Evolutionary conservation across 2,329 filamentous ascomycete species (phyloP).

Genomic region (Phyllosticta citribraziliensis): DNA sequence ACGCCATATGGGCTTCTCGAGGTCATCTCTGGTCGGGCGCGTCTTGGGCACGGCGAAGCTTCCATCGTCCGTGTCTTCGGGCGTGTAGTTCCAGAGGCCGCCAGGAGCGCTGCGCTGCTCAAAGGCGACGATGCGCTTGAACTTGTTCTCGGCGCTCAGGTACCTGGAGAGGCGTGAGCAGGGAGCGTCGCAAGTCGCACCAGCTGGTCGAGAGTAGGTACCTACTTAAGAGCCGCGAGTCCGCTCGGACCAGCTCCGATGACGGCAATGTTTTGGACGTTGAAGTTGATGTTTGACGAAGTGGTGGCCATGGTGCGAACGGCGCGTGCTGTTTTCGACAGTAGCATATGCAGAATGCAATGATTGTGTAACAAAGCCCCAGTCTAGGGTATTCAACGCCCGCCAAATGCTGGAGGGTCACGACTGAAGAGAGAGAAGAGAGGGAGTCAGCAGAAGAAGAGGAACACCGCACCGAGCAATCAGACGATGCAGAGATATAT

Average conservation of each 20-base stretch:
- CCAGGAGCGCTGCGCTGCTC: conserved; percentile 71
- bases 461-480: background rate
- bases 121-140: conserved; percentile 63
- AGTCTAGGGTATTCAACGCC: background rate
- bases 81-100: conserved; percentile 78
- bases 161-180: conserved; percentile 40
- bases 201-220: background rate
- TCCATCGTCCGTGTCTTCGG: conserved; percentile 37
- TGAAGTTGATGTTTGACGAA: conserved; percentile 13
- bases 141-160: conserved; percentile 59
- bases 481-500: background rate
- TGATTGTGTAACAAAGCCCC: background rate
- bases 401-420: background rate
- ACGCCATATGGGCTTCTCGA: conserved; percentile 53
- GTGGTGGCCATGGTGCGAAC: background rate
- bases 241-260: conserved; percentile 78
- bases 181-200: background rate
- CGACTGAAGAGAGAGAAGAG: background rate
- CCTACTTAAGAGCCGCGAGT: conserved; percentile 61
- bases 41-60: conserved; percentile 54
- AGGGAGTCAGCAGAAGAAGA: background rate
- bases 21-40: conserved; percentile 35
- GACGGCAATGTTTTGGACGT: conserved; percentile 57
- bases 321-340: background rate
- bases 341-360: background rate